Base-by-base conservation (phyloP, 2,329 filamentous ascomycete species). In the Cladosporium velox region DNA sequence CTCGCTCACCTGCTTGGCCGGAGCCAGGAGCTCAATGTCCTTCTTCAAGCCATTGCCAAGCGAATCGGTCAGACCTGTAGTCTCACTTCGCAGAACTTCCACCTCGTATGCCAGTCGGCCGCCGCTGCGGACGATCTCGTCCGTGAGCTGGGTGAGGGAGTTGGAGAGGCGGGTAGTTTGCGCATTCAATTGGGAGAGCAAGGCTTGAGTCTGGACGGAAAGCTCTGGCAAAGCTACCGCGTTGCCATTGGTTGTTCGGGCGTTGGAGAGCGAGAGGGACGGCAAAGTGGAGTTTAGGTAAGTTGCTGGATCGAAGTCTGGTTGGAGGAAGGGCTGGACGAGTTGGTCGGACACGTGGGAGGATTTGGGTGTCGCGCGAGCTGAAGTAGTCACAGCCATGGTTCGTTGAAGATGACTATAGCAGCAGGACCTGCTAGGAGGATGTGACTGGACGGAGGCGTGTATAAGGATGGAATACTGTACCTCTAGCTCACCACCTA, bases 71-170 rank as follows among this genome's bases (percentile, higher is more conserved):
- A 97, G 81, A n/a, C 90, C 86, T 57, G 93, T 80, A 2, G 92
- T 91, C 79, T 97, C 93, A 69, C 93, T 93, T n/a, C 93, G 87
- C 59, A 98, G 79, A 21, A 98, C 86, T 78, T 98, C 94, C 24
- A 98, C 94, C 79, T 98, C 92, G 75, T 99, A 99, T 24, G 93
- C 92, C 66, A 99, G 82, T 4, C 94, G 86, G 70, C 91, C 92
- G 30, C 93, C 92, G 73, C 92, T 93, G 66, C 95, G 87, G 68
- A 99, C 80, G 69, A 99, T 98, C 71, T 98, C 95, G 77, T 99
- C 94, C 12, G 95, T 97, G 67, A 98, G 83, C 74, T 94, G 90
- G 35, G 93, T 97, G 66, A 99, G 84, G 55, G 89, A 91, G 64
- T 85, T 88, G 15, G 93, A 92, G 8, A 97, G 82, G 55, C 93